Conservation (phyloP, 345 rosid genomes). For the Camelina sativa region DNA sequence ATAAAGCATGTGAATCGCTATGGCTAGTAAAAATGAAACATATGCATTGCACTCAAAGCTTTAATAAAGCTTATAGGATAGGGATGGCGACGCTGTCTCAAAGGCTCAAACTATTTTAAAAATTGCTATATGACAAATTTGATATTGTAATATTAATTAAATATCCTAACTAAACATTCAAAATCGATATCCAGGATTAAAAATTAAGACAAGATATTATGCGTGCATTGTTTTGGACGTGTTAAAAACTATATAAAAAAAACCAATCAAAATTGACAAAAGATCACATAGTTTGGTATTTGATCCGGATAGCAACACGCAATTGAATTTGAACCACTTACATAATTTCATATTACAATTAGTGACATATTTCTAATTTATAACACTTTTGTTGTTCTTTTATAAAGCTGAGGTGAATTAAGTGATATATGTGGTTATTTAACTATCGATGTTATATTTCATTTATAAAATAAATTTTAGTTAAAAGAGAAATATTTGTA, state of each 20-base stretch:
- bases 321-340: neutral
- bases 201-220: neutral
- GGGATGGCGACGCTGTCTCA: constrained; percentile 20
- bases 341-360: neutral
- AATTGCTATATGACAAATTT: neutral
- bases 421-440: neutral
- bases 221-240: neutral
- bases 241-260: neutral
- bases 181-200: neutral
- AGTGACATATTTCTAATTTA: neutral
- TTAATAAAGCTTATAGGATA: constrained; percentile 23
- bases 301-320: neutral
- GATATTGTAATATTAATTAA: neutral
- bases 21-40: constrained; percentile 18
- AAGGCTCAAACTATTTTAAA: neutral
- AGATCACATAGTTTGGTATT: neutral
- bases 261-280: neutral
- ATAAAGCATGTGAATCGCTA: constrained; percentile 4
- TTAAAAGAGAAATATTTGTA: too few species aligned
- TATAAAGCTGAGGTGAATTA: neutral
- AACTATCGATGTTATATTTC: neutral
- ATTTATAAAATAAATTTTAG: too few species aligned
- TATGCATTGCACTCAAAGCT: constrained; percentile 6
- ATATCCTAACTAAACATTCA: neutral
- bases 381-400: too few species aligned